These are phyloP conservation scores for Gossypium thurberi DNA, from an alignment of 345 rosid genomes.

Conservation along the genomic window DNA sequence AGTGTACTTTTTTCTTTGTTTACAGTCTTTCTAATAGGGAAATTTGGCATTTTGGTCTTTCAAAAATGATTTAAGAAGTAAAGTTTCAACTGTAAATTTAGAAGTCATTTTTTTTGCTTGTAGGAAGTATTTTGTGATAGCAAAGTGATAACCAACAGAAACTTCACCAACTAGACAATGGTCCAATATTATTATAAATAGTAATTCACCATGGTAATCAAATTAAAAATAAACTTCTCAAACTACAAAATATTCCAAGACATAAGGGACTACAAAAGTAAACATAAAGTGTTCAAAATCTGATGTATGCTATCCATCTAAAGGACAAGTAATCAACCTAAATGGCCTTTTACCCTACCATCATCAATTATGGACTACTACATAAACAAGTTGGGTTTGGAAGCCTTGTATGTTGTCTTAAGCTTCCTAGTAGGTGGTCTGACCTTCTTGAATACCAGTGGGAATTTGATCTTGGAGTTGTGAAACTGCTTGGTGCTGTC, in stretches of 20 bases:
- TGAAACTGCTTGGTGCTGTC: constrained; percentile 62
- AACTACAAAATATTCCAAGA: neutral
- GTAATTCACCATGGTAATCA: neutral
- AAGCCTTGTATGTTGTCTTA: constrained; percentile 64
- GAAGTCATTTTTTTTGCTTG: too few species aligned
- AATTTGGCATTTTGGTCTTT: neutral
- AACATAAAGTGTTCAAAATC: neutral
- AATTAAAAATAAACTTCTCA: neutral
- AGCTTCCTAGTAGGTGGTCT: constrained; percentile 68
- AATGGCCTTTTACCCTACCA: neutral
- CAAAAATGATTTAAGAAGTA: neutral
- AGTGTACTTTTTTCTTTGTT: neutral
- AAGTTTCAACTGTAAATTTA: too few species aligned
- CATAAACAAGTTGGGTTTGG: constrained; percentile 68
- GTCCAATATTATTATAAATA: neutral
- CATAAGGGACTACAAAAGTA: neutral
- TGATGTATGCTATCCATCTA: neutral
- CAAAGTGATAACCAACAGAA: neutral
- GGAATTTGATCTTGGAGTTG: constrained; percentile 64
- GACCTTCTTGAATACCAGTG: constrained; percentile 53
- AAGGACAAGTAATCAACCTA: neutral
- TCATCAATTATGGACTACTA: constrained; percentile 10
- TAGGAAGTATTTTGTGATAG: neutral
- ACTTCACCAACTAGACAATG: neutral
- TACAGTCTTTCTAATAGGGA: neutral